Percentiles rank a stretch among this genome's conserved stretches.
Evolutionary conservation across 441 rosid genomes (phyloP).

Genomic region (Erodium texanum): DNA sequence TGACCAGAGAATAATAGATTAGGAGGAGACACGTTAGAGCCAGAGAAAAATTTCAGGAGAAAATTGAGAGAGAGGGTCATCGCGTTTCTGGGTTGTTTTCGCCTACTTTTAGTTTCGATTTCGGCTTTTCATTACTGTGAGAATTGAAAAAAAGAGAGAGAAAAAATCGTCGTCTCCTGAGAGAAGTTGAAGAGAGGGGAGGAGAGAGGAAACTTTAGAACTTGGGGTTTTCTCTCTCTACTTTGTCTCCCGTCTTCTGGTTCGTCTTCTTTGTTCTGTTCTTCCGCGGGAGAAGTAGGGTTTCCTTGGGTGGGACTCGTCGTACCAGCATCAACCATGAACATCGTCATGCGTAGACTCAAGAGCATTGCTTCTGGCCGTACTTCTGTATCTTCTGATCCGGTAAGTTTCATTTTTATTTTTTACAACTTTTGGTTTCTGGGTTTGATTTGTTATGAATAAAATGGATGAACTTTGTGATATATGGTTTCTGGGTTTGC

Average conservation of each 20-base stretch:
- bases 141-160: not conserved
- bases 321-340: constrained; percentile 38
- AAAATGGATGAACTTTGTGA: not conserved
- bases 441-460: not conserved
- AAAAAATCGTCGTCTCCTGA: not conserved
- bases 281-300: constrained; percentile 12
- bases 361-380: constrained; percentile 75
- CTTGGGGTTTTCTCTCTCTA: constrained; percentile 6
- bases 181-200: constrained; percentile 6
- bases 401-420: constrained; percentile 30
- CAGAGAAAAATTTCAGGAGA: not conserved
- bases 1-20: not conserved
- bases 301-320: constrained; percentile 10
- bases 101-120: not conserved
- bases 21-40: not conserved
- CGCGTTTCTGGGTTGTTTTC: not conserved
- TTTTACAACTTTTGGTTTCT: not conserved
- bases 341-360: constrained; percentile 65
- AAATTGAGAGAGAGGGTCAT: not conserved
- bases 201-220: constrained; percentile 6
- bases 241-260: constrained; percentile 5
- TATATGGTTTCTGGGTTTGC: not conserved
- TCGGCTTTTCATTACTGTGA: not conserved
- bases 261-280: constrained; percentile 5
- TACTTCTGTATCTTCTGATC: constrained; percentile 76